Evolutionary conservation across 176 grass and related monocot genomes (phyloP), one percentile per base, ranked within the genome.

Genomic region (Oryza brachyantha): DNA sequence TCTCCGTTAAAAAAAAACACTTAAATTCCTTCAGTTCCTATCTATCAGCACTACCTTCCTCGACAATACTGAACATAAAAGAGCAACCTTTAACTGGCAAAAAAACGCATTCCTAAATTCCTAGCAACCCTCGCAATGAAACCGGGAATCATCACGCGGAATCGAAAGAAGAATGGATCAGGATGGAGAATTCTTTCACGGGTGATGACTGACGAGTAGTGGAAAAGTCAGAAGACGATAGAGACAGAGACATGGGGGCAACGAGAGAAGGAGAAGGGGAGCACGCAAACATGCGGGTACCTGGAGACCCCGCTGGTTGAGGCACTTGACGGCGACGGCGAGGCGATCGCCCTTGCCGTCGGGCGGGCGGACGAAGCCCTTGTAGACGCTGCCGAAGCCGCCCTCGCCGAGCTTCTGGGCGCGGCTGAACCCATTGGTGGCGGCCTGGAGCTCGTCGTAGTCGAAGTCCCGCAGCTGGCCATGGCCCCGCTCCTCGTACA

Each of bases 401-500:
- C 94, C 94, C 84, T 97, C 94, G 29, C 94, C 94, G 70, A 97
- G 88, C 82, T 94, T 97, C 71, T 88, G 84, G 48, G 82, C 75
- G 73, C 89, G 86, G 72, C n/a, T 57, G 86, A 97, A 97, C 28
- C 86, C 84, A 79, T 73, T 89, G 21, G 94, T 97, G 50, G 94
- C 94, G 48, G 3, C 72, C 57, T 81, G 74, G 48, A 97, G 89
- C 72, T 97, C 94, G 9, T 87, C 89, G 83, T 90, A 86, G 26
- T 92, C 89, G 76, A 97, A 97, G 62, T 41, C 91, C 1, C 94
- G 79, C 12, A 97, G 91, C 61, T 75, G 76, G 52, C 70, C 84
- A 68, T 97, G 91, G 5, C 86, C 94, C 14, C 94, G 75, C 86
- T 94, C 94, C 89, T 94, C 89, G 81, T 94, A 97, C 63, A 97